Percentiles rank a stretch among this genome's conserved stretches.
These are phyloP conservation scores for Suhomyces panamericanus DNA, from an alignment of 1,139 yeast species.

Conservation along the genomic window DNA sequence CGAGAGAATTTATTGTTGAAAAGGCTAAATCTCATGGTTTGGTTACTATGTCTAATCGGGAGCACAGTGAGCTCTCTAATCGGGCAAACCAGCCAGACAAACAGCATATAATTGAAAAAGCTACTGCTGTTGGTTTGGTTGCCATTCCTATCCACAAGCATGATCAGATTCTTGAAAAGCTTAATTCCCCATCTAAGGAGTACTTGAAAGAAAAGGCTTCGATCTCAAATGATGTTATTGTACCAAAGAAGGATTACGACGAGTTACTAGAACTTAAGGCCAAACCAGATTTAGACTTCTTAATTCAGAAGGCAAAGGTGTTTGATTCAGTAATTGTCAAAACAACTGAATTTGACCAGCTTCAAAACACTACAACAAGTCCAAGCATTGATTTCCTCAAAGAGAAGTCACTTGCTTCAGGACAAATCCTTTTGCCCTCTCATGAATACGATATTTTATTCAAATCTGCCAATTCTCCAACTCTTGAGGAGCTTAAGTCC, in stretches of 20 bases:
- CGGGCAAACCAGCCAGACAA: conserved; percentile 35
- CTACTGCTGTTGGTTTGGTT: conserved; percentile 25
- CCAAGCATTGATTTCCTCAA: conserved; percentile 29
- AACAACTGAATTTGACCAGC: conserved; percentile 14
- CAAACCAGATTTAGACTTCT: conserved; percentile 21
- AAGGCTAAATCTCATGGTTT: conserved; percentile 21
- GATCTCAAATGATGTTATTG: conserved; percentile 6
- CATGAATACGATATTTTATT: conserved; percentile 10
- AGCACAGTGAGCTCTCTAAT: conserved; percentile 22
- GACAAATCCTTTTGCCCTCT: conserved; percentile 11
- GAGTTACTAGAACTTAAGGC: conserved; percentile 12
- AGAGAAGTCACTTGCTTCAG: conserved; percentile 18
- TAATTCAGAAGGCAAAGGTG: conserved; percentile 10
- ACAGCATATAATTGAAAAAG: conserved; percentile 36
- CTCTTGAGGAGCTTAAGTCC: conserved; percentile 12
- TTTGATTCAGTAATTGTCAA: conserved; percentile 10
- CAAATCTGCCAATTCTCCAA: conserved; percentile 11
- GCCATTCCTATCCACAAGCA: conserved; percentile 19
- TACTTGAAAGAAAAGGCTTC: conserved; percentile 16
- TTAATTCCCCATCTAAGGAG: conserved; percentile 16
- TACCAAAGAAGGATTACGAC: conserved; percentile 13
- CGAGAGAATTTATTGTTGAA: conserved; percentile 16
- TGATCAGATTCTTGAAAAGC: conserved; percentile 12
- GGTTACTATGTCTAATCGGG: conserved; percentile 15
- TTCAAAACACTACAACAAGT: conserved; percentile 14